phyloP scores from a whole-genome alignment of 228 moss, liverwort and hornwort genomes.

The Sphagnum fallax region DNA sequence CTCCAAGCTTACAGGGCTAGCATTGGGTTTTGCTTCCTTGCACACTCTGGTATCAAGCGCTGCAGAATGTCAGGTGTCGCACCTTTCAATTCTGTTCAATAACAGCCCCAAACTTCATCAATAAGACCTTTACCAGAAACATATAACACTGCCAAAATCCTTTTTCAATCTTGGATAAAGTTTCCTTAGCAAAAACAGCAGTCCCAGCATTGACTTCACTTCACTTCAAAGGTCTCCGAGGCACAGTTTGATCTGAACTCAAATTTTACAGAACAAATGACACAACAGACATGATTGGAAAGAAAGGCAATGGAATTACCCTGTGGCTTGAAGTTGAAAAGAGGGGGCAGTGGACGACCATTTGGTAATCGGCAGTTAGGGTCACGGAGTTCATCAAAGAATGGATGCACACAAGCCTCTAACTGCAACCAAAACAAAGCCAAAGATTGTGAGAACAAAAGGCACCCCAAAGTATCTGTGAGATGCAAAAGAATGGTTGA shows the following conservation, averaged over 20 bases:
- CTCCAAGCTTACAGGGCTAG: slow-evolving; percentile 22
- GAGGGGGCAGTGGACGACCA: slow-evolving; percentile 43
- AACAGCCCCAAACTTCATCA: no score
- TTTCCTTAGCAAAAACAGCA: no score
- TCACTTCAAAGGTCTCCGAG: no score
- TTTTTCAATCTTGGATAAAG: no score
- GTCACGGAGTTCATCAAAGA: slow-evolving; percentile 58
- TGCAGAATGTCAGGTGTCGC: slow-evolving; percentile 54
- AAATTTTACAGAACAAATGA: no score
- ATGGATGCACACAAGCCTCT: slow-evolving; percentile 58
- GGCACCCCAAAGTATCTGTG: no score
- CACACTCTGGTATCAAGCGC: slow-evolving; percentile 57
- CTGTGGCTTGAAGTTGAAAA: slow-evolving; percentile 58
- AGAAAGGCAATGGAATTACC: slow-evolving; percentile 10
- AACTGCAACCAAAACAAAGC: slow-evolving; percentile 15
- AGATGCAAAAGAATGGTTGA: no score
- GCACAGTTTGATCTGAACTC: no score
- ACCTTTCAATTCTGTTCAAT: slow-evolving; percentile 53
- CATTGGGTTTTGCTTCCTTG: slow-evolving; percentile 64
- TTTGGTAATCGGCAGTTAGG: slow-evolving; percentile 48
- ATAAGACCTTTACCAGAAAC: no score
- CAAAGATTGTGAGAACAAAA: background rate
- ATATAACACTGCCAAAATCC: no score
- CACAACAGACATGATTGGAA: no score
- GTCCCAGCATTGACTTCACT: no score